Evolutionary conservation across 202 grass and related monocot species (phyloP).

Genomic region (Schoenoplectus tabernaemontani): DNA sequence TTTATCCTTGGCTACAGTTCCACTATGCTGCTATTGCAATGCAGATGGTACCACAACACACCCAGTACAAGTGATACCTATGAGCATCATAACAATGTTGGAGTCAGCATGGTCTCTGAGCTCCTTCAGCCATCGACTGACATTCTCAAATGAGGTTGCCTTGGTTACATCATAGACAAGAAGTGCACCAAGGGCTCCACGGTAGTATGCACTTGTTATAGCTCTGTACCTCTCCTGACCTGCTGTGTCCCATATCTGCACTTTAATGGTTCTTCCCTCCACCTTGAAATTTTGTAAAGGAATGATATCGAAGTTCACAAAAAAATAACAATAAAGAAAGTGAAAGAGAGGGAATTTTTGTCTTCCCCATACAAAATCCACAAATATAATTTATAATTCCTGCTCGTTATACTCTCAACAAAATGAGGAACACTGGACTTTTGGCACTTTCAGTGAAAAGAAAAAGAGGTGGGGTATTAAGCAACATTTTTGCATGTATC

Average conservation of each 20-base stretch:
- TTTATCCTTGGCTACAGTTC: not conserved
- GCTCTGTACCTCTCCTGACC: slow-evolving; percentile 41
- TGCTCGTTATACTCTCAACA: too few relatives aligned
- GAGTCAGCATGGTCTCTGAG: slow-evolving; percentile 35
- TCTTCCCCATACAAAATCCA: too few relatives aligned
- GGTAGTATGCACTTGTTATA: slow-evolving; percentile 38
- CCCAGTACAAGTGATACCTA: not conserved
- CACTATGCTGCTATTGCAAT: not conserved
- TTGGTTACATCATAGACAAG: slow-evolving; percentile 44
- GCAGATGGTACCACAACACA: not conserved
- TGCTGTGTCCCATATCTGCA: slow-evolving; percentile 42
- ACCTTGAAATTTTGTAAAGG: slow-evolving; percentile 16
- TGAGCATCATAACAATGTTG: slow-evolving; percentile 38
- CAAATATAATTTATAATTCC: too few relatives aligned
- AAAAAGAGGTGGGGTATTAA: not conserved
- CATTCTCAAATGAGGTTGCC: slow-evolving; percentile 28
- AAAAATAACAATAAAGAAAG: not conserved
- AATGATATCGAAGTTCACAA: not conserved
- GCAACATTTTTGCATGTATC: not conserved
- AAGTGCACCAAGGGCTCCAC: slow-evolving; percentile 36
- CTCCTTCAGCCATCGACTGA: slow-evolving; percentile 35
- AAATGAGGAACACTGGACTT: not conserved
- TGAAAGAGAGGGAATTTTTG: too few relatives aligned
- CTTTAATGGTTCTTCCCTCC: slow-evolving; percentile 38
- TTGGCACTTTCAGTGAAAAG: not conserved